These are phyloP conservation scores for Claviceps monticola DNA, from an alignment of 2,329 filamentous ascomycete species.

Conservation along the genomic window DNA sequence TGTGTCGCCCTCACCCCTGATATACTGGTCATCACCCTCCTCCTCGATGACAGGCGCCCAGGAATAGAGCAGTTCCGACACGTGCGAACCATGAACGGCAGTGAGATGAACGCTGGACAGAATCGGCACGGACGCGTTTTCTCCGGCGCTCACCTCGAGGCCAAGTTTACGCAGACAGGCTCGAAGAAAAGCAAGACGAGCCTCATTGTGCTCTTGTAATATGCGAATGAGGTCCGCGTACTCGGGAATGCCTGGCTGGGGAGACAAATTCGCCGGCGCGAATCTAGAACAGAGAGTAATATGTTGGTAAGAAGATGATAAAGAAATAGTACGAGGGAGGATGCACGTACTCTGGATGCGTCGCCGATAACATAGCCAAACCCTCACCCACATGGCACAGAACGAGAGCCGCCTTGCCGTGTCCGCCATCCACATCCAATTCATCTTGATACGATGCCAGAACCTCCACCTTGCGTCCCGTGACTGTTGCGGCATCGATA, in stretches of 20 bases:
- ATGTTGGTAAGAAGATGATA: background rate
- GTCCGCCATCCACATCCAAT: slow-evolving; percentile 62
- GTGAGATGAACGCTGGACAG: slow-evolving; percentile 77
- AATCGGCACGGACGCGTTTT: slow-evolving; percentile 55
- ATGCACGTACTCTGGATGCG: slow-evolving; percentile 67
- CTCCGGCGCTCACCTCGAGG: slow-evolving; percentile 57
- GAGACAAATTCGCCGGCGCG: slow-evolving; percentile 61
- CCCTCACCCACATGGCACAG: slow-evolving; percentile 75
- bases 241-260: slow-evolving; percentile 48
- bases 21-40: slow-evolving; percentile 53
- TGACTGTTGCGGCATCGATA: slow-evolving; percentile 56
- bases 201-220: slow-evolving; percentile 54
- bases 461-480: slow-evolving; percentile 57
- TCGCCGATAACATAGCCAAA: slow-evolving; percentile 64
- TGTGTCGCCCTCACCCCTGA: slow-evolving; percentile 69
- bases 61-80: slow-evolving; percentile 52
- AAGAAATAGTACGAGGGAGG: background rate
- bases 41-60: slow-evolving; percentile 54
- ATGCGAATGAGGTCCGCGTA: slow-evolving; percentile 58
- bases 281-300: slow-evolving; percentile 44
- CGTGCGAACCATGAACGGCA: slow-evolving; percentile 46
- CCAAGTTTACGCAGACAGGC: slow-evolving; percentile 69
- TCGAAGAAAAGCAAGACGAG: slow-evolving; percentile 62
- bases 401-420: slow-evolving; percentile 63
- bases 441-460: slow-evolving; percentile 67